Conservation (phyloP, 495 filamentous ascomycete genomes). For the Pyrenula massariospora region DNA sequence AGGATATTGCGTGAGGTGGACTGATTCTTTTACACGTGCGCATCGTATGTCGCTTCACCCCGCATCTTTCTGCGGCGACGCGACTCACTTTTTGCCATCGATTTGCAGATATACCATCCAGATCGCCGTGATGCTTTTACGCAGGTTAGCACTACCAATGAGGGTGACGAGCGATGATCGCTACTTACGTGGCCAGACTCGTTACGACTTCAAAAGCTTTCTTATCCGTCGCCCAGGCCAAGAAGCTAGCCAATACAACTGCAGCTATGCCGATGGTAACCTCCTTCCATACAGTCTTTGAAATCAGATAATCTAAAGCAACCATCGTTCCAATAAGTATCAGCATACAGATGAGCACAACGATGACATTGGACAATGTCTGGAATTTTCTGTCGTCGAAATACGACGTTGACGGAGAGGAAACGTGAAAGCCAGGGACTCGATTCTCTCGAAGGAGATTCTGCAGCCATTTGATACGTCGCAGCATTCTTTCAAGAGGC, state of each 20-base stretch:
- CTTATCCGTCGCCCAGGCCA: background rate
- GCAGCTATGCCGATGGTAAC: background rate
- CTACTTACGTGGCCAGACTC: background rate
- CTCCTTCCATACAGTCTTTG: background rate
- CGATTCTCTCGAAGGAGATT: background rate
- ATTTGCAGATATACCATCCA: background rate
- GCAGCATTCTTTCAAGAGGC: background rate
- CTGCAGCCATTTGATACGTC: background rate
- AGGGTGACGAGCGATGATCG: background rate
- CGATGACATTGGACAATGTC: background rate
- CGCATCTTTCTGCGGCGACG: no score
- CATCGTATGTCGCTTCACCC: no score
- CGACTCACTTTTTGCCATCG: no score
- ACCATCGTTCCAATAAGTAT: background rate
- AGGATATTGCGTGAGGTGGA: no score
- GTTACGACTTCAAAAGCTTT: background rate
- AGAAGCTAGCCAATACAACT: background rate
- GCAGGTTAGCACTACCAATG: background rate
- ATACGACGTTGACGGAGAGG: background rate
- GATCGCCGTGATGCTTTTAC: background rate
- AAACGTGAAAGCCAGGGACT: background rate
- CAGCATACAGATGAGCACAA: background rate
- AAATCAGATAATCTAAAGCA: background rate
- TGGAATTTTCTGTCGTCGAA: background rate
- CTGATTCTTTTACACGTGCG: no score